Conservation (phyloP, 495 filamentous ascomycete species). For the Trichoderma virens region DNA sequence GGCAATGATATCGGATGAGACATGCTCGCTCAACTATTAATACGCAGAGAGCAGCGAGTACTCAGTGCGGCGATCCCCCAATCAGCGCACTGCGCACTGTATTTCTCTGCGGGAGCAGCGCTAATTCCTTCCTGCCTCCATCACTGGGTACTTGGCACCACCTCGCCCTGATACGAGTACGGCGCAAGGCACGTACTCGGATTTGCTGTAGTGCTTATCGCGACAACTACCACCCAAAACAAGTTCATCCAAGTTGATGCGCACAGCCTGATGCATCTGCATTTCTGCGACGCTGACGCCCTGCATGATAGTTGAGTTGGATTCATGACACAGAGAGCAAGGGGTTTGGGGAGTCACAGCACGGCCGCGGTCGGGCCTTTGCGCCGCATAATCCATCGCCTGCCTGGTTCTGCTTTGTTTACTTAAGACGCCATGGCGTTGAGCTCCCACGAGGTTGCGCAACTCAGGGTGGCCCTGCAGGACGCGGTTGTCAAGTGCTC, state of each 20-base stretch:
- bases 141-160: not conserved
- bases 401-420: not conserved
- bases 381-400: not conserved
- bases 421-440: conserved; percentile 25
- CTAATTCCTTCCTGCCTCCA: not conserved
- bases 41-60: no score
- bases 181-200: not conserved
- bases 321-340: not conserved
- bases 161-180: not conserved
- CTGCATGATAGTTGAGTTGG: not conserved
- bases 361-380: not conserved
- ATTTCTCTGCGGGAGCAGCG: not conserved
- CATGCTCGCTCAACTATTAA: no score
- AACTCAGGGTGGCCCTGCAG: conserved; percentile 58
- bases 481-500: conserved; percentile 83
- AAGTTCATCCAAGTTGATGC: not conserved
- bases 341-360: not conserved
- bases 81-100: not conserved
- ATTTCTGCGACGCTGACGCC: not conserved
- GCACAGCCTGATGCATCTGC: not conserved
- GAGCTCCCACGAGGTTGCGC: conserved; percentile 37
- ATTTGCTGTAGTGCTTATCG: not conserved
- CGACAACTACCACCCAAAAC: not conserved
- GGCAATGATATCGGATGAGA: no score
- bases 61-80: not conserved